These are phyloP conservation scores for Cicer bijugum DNA, from an alignment of 306 rosid species.

Conservation along the genomic window DNA sequence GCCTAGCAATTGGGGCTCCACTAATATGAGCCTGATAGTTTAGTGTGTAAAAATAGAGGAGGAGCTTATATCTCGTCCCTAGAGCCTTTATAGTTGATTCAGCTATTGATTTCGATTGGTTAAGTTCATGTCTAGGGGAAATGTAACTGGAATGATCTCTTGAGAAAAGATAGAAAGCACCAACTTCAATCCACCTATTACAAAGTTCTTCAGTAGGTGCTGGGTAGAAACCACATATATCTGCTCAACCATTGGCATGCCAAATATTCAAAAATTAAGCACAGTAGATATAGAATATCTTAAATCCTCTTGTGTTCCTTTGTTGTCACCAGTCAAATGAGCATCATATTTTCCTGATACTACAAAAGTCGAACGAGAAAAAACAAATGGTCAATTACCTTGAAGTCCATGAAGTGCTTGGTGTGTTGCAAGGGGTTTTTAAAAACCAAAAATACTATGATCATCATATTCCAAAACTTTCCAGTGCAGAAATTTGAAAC, in stretches of 20 bases:
- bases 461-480: slow-evolving; percentile 85
- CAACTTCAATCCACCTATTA: slow-evolving; percentile 93
- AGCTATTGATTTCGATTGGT: slow-evolving; percentile 92
- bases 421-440: slow-evolving; percentile 82
- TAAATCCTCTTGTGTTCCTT: slow-evolving; percentile 84
- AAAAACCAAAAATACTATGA: slow-evolving; percentile 87
- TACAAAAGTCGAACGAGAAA: slow-evolving; percentile 82
- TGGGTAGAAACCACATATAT: slow-evolving; percentile 92
- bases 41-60: slow-evolving; percentile 79
- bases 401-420: slow-evolving; percentile 74
- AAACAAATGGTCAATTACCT: slow-evolving; percentile 84
- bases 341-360: slow-evolving; percentile 92
- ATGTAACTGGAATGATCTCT: slow-evolving; percentile 84
- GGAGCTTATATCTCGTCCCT: slow-evolving; percentile 85
- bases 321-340: slow-evolving; percentile 95
- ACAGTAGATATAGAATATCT: slow-evolving; percentile 80
- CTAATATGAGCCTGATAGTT: slow-evolving; percentile 76
- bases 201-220: slow-evolving; percentile 91
- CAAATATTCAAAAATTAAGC: slow-evolving; percentile 92
- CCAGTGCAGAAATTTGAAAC: slow-evolving; percentile 86
- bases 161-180: slow-evolving; percentile 95
- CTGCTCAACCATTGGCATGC: slow-evolving; percentile 95
- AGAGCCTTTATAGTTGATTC: slow-evolving; percentile 84
- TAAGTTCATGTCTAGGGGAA: slow-evolving; percentile 93
- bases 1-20: slow-evolving; percentile 93